Conservation (phyloP, 148 eudicot genomes). For the Hydrangea macrophylla region DNA sequence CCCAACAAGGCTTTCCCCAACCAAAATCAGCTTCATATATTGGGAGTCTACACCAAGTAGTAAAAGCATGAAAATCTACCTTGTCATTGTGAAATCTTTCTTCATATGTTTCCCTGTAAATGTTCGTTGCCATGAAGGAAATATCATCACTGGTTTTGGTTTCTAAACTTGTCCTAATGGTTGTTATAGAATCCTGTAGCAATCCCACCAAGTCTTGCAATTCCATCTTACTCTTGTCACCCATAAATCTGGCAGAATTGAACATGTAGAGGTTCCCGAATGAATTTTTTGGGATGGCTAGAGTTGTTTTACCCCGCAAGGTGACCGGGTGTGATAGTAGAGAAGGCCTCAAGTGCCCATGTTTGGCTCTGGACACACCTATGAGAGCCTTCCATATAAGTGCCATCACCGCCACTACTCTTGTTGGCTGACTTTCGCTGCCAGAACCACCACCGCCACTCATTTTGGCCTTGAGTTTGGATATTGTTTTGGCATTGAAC, state of each 20-base stretch:
- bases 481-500: background rate
- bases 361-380: background rate
- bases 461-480: background rate
- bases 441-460: background rate
- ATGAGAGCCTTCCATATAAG: slow-evolving; percentile 15
- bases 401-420: slow-evolving; percentile 2
- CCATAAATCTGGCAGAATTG: background rate
- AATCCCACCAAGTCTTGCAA: background rate
- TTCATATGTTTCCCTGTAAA: background rate
- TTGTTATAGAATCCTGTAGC: background rate
- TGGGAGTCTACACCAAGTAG: slow-evolving; percentile 11
- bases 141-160: background rate
- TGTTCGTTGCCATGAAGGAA: too few species aligned
- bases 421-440: background rate
- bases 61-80: background rate
- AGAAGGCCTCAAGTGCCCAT: background rate
- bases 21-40: slow-evolving; percentile 18
- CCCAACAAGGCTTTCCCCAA: slow-evolving; percentile 19
- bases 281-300: background rate
- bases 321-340: background rate
- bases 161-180: background rate
- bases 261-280: background rate
- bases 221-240: background rate
- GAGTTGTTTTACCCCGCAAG: slow-evolving; percentile 3
- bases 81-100: background rate